phyloP scores from a whole-genome alignment of 768 basidiomycete genomes.

The Cystobasidium ongulense region DNA sequence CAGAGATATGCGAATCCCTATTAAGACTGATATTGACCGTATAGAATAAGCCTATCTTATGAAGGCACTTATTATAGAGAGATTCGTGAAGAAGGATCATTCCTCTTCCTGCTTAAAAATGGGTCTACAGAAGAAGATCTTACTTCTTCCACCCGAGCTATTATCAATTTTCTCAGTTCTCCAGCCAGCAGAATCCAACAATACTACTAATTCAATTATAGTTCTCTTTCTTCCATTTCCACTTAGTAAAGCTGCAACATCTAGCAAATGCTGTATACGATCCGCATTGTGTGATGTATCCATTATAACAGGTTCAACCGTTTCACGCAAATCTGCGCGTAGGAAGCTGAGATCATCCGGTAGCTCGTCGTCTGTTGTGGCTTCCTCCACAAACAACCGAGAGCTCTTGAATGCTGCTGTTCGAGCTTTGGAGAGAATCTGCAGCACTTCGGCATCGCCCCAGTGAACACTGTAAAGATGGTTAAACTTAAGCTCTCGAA shows the following conservation, averaged over 20 bases:
- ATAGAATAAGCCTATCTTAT: too few species aligned
- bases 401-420: slow-evolving; percentile 14
- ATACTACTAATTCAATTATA: slow-evolving; percentile 24
- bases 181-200: slow-evolving; percentile 25
- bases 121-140: slow-evolving; percentile 29
- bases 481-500: background rate
- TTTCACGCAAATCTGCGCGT: background rate
- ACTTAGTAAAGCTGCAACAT: slow-evolving; percentile 19
- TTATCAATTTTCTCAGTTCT: slow-evolving; percentile 25
- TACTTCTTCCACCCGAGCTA: slow-evolving; percentile 9
- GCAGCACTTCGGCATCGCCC: slow-evolving; percentile 21
- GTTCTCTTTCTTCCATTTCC: slow-evolving; percentile 27
- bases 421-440: slow-evolving; percentile 13
- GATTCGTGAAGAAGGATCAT: too few species aligned
- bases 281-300: slow-evolving; percentile 30
- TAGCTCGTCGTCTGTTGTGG: slow-evolving; percentile 27
- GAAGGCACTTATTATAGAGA: too few species aligned
- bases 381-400: slow-evolving; percentile 27
- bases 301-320: slow-evolving; percentile 11
- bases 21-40: too few species aligned
- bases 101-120: slow-evolving; percentile 6
- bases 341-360: slow-evolving; percentile 15
- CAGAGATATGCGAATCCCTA: too few species aligned
- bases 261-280: slow-evolving; percentile 24
- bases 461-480: slow-evolving; percentile 8